Percentiles rank a stretch among this genome's conserved stretches.
Conservation (phyloP, 2,329 filamentous ascomycete genomes). For the Chrysoporthe austroafricana region DNA sequence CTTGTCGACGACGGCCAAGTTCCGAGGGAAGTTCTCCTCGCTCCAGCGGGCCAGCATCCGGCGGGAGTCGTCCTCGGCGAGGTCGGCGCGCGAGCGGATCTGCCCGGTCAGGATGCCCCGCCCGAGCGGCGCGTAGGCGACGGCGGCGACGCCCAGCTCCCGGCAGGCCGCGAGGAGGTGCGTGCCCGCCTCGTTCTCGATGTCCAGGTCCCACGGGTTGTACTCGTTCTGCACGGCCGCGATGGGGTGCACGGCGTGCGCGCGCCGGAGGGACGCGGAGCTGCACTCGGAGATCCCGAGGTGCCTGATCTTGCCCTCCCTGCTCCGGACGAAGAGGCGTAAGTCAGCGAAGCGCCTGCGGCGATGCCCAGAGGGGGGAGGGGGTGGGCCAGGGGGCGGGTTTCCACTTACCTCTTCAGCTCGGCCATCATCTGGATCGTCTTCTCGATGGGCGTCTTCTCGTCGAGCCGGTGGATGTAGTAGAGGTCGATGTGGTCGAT, state of each 20-base stretch:
- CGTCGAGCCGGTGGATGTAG: constrained; percentile 56
- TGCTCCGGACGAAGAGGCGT: constrained; percentile 20
- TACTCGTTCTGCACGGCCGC: constrained; percentile 59
- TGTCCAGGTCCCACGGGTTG: constrained; percentile 57
- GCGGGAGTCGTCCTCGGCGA: constrained; percentile 54
- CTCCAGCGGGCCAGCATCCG: constrained; percentile 50
- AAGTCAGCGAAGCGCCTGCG: neutral
- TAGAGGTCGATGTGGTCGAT: constrained; percentile 59
- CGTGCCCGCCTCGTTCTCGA: constrained; percentile 55
- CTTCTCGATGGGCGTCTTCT: constrained; percentile 50
- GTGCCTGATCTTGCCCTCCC: constrained; percentile 60
- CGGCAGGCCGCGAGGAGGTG: constrained; percentile 56
- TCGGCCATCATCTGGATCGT: constrained; percentile 54
- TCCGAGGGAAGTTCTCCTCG: constrained; percentile 58
- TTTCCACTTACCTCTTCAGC: constrained; percentile 42
- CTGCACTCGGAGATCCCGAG: constrained; percentile 59
- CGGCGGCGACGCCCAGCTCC: constrained; percentile 59
- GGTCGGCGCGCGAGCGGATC: constrained; percentile 49
- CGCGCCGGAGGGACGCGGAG: constrained; percentile 54
- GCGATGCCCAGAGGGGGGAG: too few species aligned
- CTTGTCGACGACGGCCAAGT: constrained; percentile 56
- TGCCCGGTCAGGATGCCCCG: constrained; percentile 59
- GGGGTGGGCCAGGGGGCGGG: too few species aligned
- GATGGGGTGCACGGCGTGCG: constrained; percentile 52
- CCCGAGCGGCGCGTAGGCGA: constrained; percentile 65